Evolutionary conservation across 2,329 filamentous ascomycete genomes (phyloP).

Genomic region (Rachicladosporium sp.): DNA sequence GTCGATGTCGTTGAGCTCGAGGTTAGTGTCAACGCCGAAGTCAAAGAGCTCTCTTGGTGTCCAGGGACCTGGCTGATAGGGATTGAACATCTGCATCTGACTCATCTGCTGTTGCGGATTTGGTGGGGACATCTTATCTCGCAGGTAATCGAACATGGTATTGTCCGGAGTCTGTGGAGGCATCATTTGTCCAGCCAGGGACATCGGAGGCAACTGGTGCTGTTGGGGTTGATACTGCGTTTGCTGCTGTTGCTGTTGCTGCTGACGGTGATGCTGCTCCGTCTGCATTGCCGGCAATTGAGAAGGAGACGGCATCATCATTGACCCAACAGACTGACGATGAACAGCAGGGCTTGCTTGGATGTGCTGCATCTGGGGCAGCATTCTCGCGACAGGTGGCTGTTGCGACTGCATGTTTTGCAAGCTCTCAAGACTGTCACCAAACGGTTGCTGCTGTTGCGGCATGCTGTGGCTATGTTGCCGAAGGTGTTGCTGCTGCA

Average conservation of each 20-base stretch:
- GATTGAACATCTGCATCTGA: constrained; percentile 18
- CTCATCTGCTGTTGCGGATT: constrained; percentile 8
- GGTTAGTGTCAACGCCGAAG: constrained; percentile 33
- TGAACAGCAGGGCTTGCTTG: constrained; percentile 1
- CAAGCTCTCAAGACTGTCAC: constrained; percentile 2
- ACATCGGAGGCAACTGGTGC: constrained; percentile 11
- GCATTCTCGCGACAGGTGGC: constrained; percentile 1
- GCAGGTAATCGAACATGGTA: constrained; percentile 23
- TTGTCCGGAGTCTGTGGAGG: constrained; percentile 14
- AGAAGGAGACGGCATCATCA: constrained; percentile 1
- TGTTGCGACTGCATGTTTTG: constrained; percentile 4
- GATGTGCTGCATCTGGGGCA: constrained; percentile 8
- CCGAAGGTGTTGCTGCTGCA: constrained; percentile 9
- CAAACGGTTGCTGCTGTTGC: constrained; percentile 9
- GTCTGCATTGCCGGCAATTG: constrained; percentile 12
- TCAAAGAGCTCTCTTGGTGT: constrained; percentile 35
- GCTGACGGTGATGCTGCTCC: constrained; percentile 6
- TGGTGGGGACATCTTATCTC: constrained; percentile 22
- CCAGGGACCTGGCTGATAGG: constrained; percentile 24
- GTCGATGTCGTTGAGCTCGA: constrained; percentile 34
- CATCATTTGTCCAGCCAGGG: constrained; percentile 18
- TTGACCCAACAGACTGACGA: constrained; percentile 1
- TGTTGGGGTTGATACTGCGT: constrained; percentile 8
- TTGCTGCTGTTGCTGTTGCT: constrained; percentile 5
- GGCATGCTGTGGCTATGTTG: constrained; percentile 6